Percentiles rank a stretch among this genome's conserved stretches.
phyloP scores from a whole-genome alignment of 2,329 filamentous ascomycete species.

The Nigrospora osmanthi region DNA sequence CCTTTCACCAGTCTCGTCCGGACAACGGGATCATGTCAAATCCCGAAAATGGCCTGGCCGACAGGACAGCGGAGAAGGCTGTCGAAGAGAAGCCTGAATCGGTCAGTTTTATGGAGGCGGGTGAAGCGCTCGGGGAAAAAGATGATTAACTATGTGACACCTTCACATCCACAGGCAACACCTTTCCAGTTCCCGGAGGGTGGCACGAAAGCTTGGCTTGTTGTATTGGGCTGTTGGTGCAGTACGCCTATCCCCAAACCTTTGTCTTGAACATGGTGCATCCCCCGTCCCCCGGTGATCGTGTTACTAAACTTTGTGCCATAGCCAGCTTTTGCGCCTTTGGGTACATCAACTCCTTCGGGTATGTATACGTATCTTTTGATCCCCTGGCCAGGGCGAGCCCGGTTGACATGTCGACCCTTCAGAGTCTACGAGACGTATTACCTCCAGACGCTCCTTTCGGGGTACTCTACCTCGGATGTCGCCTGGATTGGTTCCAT shows the following conservation, averaged over 20 bases:
- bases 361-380: background rate
- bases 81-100: too few relatives aligned
- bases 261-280: too few relatives aligned
- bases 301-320: background rate
- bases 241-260: background rate
- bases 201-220: background rate
- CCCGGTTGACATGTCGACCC: too few relatives aligned
- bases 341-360: background rate
- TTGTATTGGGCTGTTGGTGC: slow-evolving; percentile 1
- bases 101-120: too few relatives aligned
- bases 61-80: too few relatives aligned
- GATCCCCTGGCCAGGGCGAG: background rate
- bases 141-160: too few relatives aligned
- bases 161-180: too few relatives aligned
- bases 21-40: too few relatives aligned
- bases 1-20: too few relatives aligned
- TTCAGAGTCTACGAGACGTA: slow-evolving; percentile 30
- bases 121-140: too few relatives aligned
- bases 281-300: background rate
- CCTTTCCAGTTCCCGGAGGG: background rate
- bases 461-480: slow-evolving; percentile 25
- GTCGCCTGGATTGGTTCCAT: slow-evolving; percentile 37
- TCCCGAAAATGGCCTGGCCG: too few relatives aligned
- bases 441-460: slow-evolving; percentile 26
- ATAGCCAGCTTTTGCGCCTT: background rate